phyloP scores from a whole-genome alignment of 2,329 filamentous ascomycete genomes.

The Epichloe scottii region DNA sequence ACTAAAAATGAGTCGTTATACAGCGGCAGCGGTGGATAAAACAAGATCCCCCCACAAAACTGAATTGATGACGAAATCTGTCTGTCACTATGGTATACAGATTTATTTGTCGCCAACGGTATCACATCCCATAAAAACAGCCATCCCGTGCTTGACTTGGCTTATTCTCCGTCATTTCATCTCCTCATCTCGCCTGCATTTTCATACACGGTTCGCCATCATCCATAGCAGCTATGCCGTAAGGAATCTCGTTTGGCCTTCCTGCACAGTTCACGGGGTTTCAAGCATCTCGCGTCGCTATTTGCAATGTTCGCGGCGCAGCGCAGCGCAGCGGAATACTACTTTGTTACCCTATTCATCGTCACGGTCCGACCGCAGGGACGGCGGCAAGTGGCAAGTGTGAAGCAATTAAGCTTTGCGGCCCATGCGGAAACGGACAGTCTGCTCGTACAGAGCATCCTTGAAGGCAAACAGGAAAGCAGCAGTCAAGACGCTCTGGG shows the following conservation, averaged over 20 bases:
- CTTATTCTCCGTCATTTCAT: neutral
- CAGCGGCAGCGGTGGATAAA: neutral
- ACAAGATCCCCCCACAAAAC: too few relatives aligned
- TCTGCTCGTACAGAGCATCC: slow-evolving; percentile 84
- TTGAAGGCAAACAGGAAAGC: slow-evolving; percentile 97
- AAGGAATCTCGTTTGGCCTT: neutral
- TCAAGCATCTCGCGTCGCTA: neutral
- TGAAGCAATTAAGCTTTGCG: slow-evolving; percentile 11
- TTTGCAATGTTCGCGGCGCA: neutral
- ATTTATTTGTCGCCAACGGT: neutral
- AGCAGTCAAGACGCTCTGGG: slow-evolving; percentile 91
- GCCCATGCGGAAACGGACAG: slow-evolving; percentile 48
- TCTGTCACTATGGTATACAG: slow-evolving; percentile 2
- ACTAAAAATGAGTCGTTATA: neutral
- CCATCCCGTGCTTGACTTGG: neutral
- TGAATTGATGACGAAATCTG: neutral
- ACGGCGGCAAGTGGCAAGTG: neutral
- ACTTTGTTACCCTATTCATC: neutral
- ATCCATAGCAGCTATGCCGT: neutral
- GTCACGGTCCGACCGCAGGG: neutral
- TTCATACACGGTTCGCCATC: neutral
- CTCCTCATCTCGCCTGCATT: neutral
- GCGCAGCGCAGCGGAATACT: neutral
- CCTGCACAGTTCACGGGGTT: neutral
- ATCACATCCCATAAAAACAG: neutral